phyloP scores from a whole-genome alignment of 2,329 filamentous ascomycete genomes.

The Penicillium occitanis region DNA sequence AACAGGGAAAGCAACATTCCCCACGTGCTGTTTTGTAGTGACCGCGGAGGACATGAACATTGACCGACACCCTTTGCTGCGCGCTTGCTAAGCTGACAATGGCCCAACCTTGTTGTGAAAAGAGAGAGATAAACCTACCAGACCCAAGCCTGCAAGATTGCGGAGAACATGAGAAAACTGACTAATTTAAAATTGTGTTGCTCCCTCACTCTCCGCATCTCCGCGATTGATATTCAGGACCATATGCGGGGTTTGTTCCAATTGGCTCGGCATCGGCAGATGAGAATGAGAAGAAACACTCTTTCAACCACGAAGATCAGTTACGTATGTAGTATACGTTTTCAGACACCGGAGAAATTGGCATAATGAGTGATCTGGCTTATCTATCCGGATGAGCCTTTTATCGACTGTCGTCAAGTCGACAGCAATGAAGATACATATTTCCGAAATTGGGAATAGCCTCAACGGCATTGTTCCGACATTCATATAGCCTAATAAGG shows the following conservation, averaged over 20 bases:
- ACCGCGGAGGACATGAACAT: neutral
- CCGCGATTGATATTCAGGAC: constrained; percentile 10
- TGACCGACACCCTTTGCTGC: neutral
- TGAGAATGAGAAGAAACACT: neutral
- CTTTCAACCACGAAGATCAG: neutral
- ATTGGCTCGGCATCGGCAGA: constrained; percentile 11
- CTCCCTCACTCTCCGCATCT: constrained; percentile 8
- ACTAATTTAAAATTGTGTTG: neutral
- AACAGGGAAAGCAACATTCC: neutral
- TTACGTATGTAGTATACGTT: neutral
- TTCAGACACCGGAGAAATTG: constrained; percentile 10
- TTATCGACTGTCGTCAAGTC: neutral
- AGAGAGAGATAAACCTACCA: neutral
- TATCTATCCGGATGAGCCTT: neutral
- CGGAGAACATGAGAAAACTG: neutral
- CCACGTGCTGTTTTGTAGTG: neutral
- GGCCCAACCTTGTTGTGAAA: neutral
- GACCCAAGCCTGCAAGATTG: neutral
- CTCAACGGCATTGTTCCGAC: neutral
- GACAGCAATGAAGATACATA: neutral
- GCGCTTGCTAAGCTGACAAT: neutral
- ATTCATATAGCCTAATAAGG: neutral
- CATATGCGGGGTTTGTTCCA: constrained; percentile 7
- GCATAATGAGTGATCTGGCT: no score
- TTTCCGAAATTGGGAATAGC: constrained; percentile 2